Percentiles rank a stretch among this genome's conserved stretches.
Evolutionary conservation across 108 stramenopile genomes (phyloP).

Genomic region (Conticribra guillardii): DNA sequence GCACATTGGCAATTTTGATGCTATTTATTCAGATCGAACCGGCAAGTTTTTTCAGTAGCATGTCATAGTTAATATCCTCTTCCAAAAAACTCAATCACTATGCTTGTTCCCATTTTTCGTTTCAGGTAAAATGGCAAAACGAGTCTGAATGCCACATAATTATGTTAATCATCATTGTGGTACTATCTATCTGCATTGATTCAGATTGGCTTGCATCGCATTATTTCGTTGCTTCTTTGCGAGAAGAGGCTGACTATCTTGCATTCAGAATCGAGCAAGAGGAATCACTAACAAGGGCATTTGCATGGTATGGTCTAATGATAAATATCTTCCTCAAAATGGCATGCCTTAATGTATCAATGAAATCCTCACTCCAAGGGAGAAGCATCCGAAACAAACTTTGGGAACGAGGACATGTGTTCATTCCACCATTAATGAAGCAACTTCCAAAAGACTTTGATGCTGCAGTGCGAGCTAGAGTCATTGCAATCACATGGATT

Average conservation of each 20-base stretch:
- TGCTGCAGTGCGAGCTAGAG: constrained; percentile 1
- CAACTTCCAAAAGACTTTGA: background rate
- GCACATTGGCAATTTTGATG: background rate
- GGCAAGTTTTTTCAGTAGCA: too few species aligned
- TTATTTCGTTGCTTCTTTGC: too few species aligned
- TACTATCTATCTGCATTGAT: background rate
- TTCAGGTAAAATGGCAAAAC: background rate
- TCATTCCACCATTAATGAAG: background rate
- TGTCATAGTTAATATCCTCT: too few species aligned
- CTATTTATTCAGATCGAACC: background rate
- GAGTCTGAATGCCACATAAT: background rate
- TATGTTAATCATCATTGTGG: background rate
- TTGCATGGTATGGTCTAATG: constrained; percentile 17
- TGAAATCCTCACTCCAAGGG: constrained; percentile 8
- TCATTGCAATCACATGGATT: constrained; percentile 14
- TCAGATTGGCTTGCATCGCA: background rate
- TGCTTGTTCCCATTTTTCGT: too few species aligned
- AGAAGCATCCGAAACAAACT: background rate
- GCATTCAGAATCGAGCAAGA: constrained; percentile 8
- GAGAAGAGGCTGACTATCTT: too few species aligned
- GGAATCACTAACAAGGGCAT: constrained; percentile 1
- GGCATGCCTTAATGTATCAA: background rate
- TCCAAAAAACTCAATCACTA: too few species aligned
- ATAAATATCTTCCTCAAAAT: constrained; percentile 13
- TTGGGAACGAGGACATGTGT: constrained; percentile 5